phyloP scores from a whole-genome alignment of 2,329 filamentous ascomycete genomes.

The Cytospora leucostoma region DNA sequence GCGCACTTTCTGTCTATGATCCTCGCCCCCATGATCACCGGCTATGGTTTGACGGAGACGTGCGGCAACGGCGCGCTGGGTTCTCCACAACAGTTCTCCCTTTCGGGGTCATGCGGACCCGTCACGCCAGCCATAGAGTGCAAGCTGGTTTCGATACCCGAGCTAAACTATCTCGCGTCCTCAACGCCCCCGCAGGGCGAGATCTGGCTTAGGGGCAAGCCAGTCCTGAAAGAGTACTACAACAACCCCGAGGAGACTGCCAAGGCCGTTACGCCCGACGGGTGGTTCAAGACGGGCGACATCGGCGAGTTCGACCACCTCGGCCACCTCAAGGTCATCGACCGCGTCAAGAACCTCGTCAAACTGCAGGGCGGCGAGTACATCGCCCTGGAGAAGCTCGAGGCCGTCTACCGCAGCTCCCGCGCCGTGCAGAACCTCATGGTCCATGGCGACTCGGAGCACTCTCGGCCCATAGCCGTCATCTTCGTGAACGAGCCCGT shows the following conservation, averaged over 20 bases:
- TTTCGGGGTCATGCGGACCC: constrained; percentile 70
- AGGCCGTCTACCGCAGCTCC: constrained; percentile 82
- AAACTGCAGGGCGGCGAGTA: constrained; percentile 96
- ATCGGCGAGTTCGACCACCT: constrained; percentile 84
- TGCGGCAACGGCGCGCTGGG: constrained; percentile 79
- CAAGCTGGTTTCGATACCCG: constrained; percentile 87
- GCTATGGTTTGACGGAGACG: constrained; percentile 95
- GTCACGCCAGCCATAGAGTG: constrained; percentile 77
- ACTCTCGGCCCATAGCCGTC: constrained; percentile 79
- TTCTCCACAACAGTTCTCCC: constrained; percentile 82
- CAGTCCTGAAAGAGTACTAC: constrained; percentile 78
- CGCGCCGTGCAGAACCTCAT: constrained; percentile 84
- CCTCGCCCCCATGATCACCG: constrained; percentile 89
- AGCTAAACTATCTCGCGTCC: constrained; percentile 79
- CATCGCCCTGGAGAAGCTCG: constrained; percentile 93
- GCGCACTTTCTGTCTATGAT: constrained; percentile 89
- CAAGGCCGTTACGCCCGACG: constrained; percentile 75
- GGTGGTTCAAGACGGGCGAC: constrained; percentile 97
- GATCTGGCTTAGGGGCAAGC: constrained; percentile 80
- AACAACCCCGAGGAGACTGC: constrained; percentile 83
- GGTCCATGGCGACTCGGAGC: constrained; percentile 75
- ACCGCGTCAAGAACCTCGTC: constrained; percentile 97
- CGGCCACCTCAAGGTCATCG: constrained; percentile 84
- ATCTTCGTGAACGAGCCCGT: constrained; percentile 69
- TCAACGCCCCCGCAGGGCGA: constrained; percentile 83